Conservation (phyloP, 768 basidiomycete genomes). For the Leccinum barrowsii region DNA sequence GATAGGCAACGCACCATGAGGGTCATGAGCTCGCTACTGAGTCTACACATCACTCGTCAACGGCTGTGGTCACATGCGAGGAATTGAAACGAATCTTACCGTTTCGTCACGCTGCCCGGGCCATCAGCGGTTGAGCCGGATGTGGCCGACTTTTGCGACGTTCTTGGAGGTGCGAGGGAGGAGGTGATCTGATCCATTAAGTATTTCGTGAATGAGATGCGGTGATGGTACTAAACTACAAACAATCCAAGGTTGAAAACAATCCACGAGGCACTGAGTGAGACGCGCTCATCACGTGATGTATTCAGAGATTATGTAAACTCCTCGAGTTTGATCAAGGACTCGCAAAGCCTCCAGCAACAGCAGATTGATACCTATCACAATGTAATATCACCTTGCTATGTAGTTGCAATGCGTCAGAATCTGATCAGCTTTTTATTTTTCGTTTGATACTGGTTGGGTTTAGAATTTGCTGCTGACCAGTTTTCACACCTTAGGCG, state of each 20-base stretch:
- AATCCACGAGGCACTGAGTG: background rate
- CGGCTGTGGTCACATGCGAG: background rate
- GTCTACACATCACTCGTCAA: constrained; percentile 36
- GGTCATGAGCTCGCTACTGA: constrained; percentile 84
- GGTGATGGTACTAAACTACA: constrained; percentile 13
- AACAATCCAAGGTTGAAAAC: constrained; percentile 5
- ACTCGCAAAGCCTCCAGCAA: too few relatives aligned
- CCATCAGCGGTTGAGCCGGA: constrained; percentile 51
- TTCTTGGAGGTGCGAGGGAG: constrained; percentile 57
- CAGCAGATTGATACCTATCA: too few relatives aligned
- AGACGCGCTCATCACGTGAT: constrained; percentile 34
- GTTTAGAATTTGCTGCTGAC: background rate
- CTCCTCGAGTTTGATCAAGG: too few relatives aligned
- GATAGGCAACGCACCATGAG: constrained; percentile 63
- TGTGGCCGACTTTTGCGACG: constrained; percentile 54
- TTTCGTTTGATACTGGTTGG: background rate
- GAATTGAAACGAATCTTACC: constrained; percentile 39
- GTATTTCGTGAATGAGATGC: constrained; percentile 15
- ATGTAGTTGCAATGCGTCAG: too few relatives aligned
- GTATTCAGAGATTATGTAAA: background rate
- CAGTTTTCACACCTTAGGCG: background rate
- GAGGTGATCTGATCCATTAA: constrained; percentile 70
- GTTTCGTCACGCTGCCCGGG: constrained; percentile 80
- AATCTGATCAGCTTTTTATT: background rate
- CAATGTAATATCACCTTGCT: too few relatives aligned